Evolutionary conservation across 2,329 filamentous ascomycete species (phyloP), one percentile per base, ranked within the genome.

Genomic region (Pseudomassariella vexata): DNA sequence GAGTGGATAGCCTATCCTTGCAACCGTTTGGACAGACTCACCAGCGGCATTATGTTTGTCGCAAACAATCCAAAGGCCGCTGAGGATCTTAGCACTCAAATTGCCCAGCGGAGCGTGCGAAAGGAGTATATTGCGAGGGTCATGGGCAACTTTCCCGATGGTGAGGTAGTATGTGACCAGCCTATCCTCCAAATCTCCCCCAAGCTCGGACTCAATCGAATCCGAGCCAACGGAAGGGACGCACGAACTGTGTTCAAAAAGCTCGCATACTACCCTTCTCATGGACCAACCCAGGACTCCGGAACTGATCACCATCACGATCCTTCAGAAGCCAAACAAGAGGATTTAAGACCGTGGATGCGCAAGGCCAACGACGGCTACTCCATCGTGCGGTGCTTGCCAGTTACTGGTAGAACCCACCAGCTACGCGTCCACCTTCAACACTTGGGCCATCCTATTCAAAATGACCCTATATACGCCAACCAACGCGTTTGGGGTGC

Each of bases 21-120:
- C 63, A 95, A 98, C 52, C 73, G 92, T n/a, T 75, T 98, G 18
- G 92, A 98, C 55, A 73, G 92, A 32, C 65, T 98, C 48, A 98
- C 92, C 0, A 95, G 87, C 47, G 92, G 92, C 29, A 85, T 98
- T 54, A 96, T 98, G 90, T 98, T 98, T 57, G 80, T 98, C 47
- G 92, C 83, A 18, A 98, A 98, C 62, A 79, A 85, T 41, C 70
- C 80, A 22, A 76, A 79, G 49, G 85, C 85, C 0, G 90, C 92
- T 1, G 86, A 90, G 42, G 68, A 70, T 19, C 72, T 98, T 45
- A 79, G 81, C 34, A 63, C 70, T 24, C 84, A 95, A 57, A 85
- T 98, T 37, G 75, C 79, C 44, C 74, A 73, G 5, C 74, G 92
- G 21, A 90, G 82, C 1, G 85, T 98, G 22, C 80, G 87, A 47